Evolutionary conservation across 2,329 filamentous ascomycete genomes (phyloP), one percentile per base, ranked within the genome.

Genomic region (Chaetothyriales sp.): DNA sequence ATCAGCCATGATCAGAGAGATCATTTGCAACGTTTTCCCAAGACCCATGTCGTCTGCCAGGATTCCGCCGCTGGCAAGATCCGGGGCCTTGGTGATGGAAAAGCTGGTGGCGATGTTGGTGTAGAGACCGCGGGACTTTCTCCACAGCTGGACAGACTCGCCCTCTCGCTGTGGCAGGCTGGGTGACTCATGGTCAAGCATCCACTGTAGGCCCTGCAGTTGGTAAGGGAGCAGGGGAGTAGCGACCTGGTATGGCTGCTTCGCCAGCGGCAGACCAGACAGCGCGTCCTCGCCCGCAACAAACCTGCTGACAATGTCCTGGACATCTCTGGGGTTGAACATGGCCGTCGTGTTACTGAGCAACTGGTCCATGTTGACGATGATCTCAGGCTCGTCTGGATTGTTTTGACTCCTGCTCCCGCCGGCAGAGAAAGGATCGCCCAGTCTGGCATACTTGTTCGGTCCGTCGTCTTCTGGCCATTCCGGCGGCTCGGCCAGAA

Each of bases 31-130:
- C 0, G 88, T 95, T 51, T 60, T 60, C 20, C 88, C 88, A 4
- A 95, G 68, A 2, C 88, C 88, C 89, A 95, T 95, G 60, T 95
- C 88, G 64, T 95, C 88, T 1, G 87, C 86, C 7, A 95, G 73
- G 47, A 95, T 88, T 28, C 88, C 88, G 18, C 88, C 88, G 47
- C 80, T 85, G 5, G 85, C 79, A 19, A 94, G 73, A 0, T 69
- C 65, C 0, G 86, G 86, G 1, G 74, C 66, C 2, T 64, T 65
- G 0, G 64, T 65, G 7, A 75, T 79, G 8, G 79, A 75, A 62
- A 81, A 89, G 49, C 81, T 81, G 0, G 80, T 90, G 53, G 81
- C 85, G 56, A 86, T 73, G 65, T 84, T 87, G 51, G 73, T 76
- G 59, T 80, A 86, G 22, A 63, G 63, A 49, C 51, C 55, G 42